phyloP scores from a whole-genome alignment of 73 alveolate genomes.

The Paramecium bursaria region DNA sequence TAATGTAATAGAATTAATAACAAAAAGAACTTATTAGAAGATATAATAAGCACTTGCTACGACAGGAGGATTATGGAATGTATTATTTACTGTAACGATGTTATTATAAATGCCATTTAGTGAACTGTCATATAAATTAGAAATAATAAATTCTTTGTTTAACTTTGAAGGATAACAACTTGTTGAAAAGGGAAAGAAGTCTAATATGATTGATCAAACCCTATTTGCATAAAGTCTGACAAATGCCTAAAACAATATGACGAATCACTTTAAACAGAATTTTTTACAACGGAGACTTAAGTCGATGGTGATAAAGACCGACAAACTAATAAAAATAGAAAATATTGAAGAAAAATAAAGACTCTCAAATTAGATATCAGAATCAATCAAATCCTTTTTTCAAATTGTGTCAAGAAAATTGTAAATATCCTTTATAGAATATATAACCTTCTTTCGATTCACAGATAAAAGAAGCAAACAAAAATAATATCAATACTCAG shows the following conservation, averaged over 20 bases:
- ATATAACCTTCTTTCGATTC: neutral
- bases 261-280: neutral
- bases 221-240: neutral
- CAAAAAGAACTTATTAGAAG: too few species aligned
- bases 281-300: neutral
- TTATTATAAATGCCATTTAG: neutral
- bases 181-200: neutral
- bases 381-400: neutral
- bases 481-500: neutral
- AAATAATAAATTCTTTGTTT: neutral
- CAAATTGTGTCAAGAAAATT: neutral
- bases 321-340: neutral
- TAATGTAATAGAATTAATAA: too few species aligned
- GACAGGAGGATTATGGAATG: too few species aligned
- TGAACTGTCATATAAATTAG: neutral
- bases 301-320: neutral
- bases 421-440: neutral
- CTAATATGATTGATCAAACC: neutral
- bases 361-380: neutral
- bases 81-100: too few species aligned
- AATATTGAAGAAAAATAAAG: neutral
- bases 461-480: too few species aligned
- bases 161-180: neutral
- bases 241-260: neutral
- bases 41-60: too few species aligned